Base-by-base conservation (phyloP, 2,329 filamentous ascomycete genomes). In the Coniella vitis region DNA sequence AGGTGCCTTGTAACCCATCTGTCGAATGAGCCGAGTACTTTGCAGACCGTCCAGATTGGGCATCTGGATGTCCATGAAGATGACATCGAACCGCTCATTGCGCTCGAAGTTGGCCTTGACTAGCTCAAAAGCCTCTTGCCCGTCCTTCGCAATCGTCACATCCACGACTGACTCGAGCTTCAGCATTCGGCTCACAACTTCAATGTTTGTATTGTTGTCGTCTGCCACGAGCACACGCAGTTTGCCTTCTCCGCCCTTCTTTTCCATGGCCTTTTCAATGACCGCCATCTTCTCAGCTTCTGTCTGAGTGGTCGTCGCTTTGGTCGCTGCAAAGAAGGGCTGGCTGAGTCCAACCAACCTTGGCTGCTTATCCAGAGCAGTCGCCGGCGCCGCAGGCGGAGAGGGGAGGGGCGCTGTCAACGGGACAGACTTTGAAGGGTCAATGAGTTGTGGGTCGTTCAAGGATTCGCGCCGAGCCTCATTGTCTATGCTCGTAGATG, bases 61-160 rank as follows among this genome's bases (percentile, higher is more conserved):
- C 90, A 96, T 96, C 67, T 87, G 88, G 7, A 95, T 85, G 59
- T 96, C 90, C 90, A 95, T 96, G 61, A 95, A 93, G 54, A 96
- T 91, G 21, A 96, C 74, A 57, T 95, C 88, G 62, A 91, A 95
- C 2, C 78, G 77, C 47, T 78, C 74, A 45, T 83, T 77, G 22
- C 76, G 77, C 43, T 83, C 80, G 86, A 95, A 93, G 55, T 83
- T 86, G 14, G 81, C 81, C 62, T 89, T 90, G 56, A 95, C 90
- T 22, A 86, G 73, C 54, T 95, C 89, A 51, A 90, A 87, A 0
- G 90, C 90, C 66, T 95, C 87, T 64, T 94, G 87, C 0, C 86
- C 86, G 59, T 89, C 85, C 61, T 88, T 87, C 45, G 90, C 90
- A 44, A 95, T 84, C 0, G 87, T 91, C 14, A 95, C 88, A 61